phyloP scores from a whole-genome alignment of 2,329 filamentous ascomycete genomes.

The Ceratocystis huliohia region DNA sequence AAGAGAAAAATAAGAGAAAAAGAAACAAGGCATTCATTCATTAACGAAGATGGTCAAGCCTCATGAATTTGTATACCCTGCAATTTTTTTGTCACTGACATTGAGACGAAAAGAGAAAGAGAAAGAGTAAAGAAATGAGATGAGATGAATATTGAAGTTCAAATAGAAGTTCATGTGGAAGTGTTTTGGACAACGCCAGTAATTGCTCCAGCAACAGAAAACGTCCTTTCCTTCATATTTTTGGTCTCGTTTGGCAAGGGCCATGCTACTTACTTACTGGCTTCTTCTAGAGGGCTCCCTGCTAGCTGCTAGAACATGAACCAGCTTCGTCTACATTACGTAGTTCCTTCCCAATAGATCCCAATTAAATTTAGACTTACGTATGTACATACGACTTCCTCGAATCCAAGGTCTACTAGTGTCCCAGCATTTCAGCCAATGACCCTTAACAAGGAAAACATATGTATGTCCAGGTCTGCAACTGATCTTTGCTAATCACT shows the following conservation, averaged over 20 bases:
- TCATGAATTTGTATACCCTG: not conserved
- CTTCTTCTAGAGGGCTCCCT: not conserved
- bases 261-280: not conserved
- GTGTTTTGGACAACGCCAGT: not conserved
- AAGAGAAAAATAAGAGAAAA: not conserved
- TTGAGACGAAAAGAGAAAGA: not conserved
- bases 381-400: not conserved
- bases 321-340: not conserved
- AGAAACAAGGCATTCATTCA: not conserved
- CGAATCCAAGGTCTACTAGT: no score
- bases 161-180: no score
- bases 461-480: not conserved
- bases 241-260: not conserved
- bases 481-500: not conserved
- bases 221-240: not conserved
- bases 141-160: not conserved
- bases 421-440: no score
- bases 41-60: not conserved
- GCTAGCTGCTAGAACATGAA: not conserved
- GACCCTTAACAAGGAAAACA: not conserved
- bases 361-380: not conserved
- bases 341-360: not conserved
- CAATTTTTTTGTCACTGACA: not conserved
- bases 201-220: not conserved
- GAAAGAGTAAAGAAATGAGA: not conserved